phyloP scores from a whole-genome alignment of 495 filamentous ascomycete species.

The Xylaria sp. region DNA sequence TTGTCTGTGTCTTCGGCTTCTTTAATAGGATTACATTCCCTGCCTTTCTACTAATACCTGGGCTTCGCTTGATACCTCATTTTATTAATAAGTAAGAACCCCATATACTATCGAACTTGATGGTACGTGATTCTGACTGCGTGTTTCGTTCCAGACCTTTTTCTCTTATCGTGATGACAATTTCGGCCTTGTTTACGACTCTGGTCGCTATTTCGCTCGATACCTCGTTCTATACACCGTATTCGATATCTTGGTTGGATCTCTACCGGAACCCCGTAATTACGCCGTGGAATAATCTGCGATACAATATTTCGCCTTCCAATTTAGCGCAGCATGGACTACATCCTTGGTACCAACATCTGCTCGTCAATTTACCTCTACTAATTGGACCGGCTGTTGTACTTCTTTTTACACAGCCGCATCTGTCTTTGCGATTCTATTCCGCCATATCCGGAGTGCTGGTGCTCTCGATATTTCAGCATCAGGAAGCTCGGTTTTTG shows the following conservation, averaged over 20 bases:
- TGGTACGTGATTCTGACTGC: constrained; percentile 35
- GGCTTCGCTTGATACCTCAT: constrained; percentile 81
- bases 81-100: constrained; percentile 75
- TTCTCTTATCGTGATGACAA: constrained; percentile 66
- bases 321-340: constrained; percentile 91
- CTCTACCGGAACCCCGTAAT: constrained; percentile 69
- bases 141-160: constrained; percentile 61
- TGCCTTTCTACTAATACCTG: constrained; percentile 84
- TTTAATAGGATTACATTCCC: constrained; percentile 98
- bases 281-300: constrained; percentile 89
- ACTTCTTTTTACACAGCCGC: constrained; percentile 67
- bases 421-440: constrained; percentile 65
- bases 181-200: constrained; percentile 67
- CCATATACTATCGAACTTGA: neutral
- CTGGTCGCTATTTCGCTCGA: constrained; percentile 79
- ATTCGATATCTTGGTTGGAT: constrained; percentile 63
- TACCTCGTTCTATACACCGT: constrained; percentile 77
- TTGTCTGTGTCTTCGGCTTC: constrained; percentile 80
- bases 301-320: constrained; percentile 76
- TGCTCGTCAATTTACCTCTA: constrained; percentile 83
- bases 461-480: constrained; percentile 82
- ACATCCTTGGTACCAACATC: constrained; percentile 90
- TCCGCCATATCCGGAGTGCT: constrained; percentile 83
- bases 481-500: constrained; percentile 95
- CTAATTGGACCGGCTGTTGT: constrained; percentile 87